A percentile compares a stretch with the other conserved stretches of the same genome.
Evolutionary conservation across 495 filamentous ascomycete species (phyloP).

Genomic region (Talaromyces liani): DNA sequence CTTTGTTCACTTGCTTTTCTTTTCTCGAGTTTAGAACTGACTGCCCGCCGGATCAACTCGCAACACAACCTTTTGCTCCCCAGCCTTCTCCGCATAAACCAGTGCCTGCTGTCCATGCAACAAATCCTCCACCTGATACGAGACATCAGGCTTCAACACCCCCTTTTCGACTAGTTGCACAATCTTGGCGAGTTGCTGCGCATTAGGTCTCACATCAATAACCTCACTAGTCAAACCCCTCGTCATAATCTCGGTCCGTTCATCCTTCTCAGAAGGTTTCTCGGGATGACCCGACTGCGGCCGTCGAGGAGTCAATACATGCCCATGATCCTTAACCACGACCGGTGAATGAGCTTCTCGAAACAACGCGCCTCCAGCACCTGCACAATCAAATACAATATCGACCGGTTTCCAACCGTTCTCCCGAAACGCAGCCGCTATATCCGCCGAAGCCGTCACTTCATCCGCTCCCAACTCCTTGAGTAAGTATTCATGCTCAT

Average conservation of each 20-base stretch:
- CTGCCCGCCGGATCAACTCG: constrained; percentile 19
- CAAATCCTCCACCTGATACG: constrained; percentile 22
- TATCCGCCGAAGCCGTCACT: constrained; percentile 17
- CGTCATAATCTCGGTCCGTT: constrained; percentile 12
- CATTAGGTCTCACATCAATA: constrained; percentile 33
- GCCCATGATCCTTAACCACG: constrained; percentile 28
- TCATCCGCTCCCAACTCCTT: constrained; percentile 25
- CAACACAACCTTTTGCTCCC: constrained; percentile 25
- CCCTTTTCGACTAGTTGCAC: constrained; percentile 30
- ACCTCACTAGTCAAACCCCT: constrained; percentile 26
- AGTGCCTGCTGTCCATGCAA: constrained; percentile 22
- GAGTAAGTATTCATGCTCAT: constrained; percentile 22
- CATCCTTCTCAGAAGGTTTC: constrained; percentile 2
- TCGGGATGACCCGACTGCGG: constrained; percentile 3
- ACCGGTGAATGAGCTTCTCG: constrained; percentile 23
- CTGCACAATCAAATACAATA: constrained; percentile 31
- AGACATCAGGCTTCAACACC: constrained; percentile 15
- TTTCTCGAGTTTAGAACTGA: not conserved
- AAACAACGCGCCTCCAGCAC: constrained; percentile 22
- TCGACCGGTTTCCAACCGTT: constrained; percentile 29
- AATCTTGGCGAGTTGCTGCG: constrained; percentile 21
- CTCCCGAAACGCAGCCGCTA: constrained; percentile 23
- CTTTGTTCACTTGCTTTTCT: not conserved
- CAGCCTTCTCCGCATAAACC: constrained; percentile 18
- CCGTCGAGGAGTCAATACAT: constrained; percentile 23